A percentile compares a stretch with the other conserved stretches of the same genome.
Conservation (phyloP, 106 monocot genomes). For the Allium cepa region DNA sequence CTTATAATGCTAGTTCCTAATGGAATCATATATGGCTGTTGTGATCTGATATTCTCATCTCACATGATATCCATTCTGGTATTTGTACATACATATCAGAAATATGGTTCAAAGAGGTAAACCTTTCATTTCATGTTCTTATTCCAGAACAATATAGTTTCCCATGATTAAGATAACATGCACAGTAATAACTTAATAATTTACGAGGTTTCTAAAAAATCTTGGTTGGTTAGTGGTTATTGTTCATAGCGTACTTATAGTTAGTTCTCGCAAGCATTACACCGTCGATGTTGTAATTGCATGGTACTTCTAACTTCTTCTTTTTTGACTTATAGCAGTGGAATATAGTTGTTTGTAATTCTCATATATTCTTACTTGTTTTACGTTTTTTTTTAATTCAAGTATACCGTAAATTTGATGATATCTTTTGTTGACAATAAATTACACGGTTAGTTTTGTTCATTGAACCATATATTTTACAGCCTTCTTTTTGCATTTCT, state of each 20-base stretch:
- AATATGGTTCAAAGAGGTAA: constrained; percentile 85
- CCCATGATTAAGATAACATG: too few species aligned
- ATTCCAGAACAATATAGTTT: too few species aligned
- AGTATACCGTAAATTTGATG: constrained; percentile 84
- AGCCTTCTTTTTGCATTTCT: background rate
- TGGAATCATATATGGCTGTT: constrained; percentile 74
- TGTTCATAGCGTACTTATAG: too few species aligned
- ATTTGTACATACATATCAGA: constrained; percentile 75
- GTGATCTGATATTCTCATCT: constrained; percentile 93
- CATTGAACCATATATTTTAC: background rate
- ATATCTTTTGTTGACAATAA: constrained; percentile 77
- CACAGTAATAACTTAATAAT: too few species aligned
- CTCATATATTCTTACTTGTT: too few species aligned
- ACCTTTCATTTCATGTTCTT: background rate
- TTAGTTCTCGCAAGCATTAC: too few species aligned
- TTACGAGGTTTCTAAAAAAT: too few species aligned
- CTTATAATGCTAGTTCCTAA: constrained; percentile 45
- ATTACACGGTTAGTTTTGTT: constrained; percentile 41
- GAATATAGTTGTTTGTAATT: too few species aligned
- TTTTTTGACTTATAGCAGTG: too few species aligned
- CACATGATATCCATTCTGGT: constrained; percentile 95
- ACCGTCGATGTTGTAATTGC: too few species aligned
- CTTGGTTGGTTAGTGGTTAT: too few species aligned
- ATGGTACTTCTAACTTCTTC: background rate
- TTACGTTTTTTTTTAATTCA: background rate